Evolutionary conservation across 192 early-diverging fungal species (phyloP), one percentile per base, ranked within the genome.

Genomic region (Coemansia sp.): DNA sequence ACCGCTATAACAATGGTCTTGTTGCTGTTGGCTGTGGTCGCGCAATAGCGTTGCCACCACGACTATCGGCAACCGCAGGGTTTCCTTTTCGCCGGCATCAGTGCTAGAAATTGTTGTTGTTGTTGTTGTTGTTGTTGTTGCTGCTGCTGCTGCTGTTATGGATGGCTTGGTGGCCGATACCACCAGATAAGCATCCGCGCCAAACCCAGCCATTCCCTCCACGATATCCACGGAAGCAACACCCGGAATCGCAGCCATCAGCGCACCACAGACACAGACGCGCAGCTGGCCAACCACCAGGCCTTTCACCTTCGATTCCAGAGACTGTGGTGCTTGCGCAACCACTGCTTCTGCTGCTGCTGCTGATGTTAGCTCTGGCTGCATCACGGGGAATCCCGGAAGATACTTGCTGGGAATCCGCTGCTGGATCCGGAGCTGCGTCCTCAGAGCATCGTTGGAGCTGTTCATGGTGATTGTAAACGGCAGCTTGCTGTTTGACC

Each of bases 171-270:
- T 26, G 3, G 26, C 26, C 3, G 26, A 26, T 26, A 69, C 59
- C 8, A 52, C 58, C 39, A 70, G 40, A 19, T 70, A 70, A 5
- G 68, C 68, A 44, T 70, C 68, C 15, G 68, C 68, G 42, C 68
- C 68, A 41, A 70, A 70, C 13, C 68, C 68, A 6, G 42, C 60
- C n/a, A 63, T 40, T 0, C 68, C 68, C 9, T 54, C 61, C 13
- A 60, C 53, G 6, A 70, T 23, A 9, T 70, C 61, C 2, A 49
- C 68, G 1, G 11, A 42, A 12, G 38, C 49, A 11, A 53, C 23
- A 26, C 47, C 15, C 13, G 47, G 47, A 12, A 37, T n/a, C 6
- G 26, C 38, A 21, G 39, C 11, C 41, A 48, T 42, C 8, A 70
- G 53, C 32, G 53, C 61, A 2, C 37, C 16, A 43, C 61, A 53